These are phyloP conservation scores for Tolypocladium amazonense DNA, from an alignment of 2,329 filamentous ascomycete species.

Conservation along the genomic window DNA sequence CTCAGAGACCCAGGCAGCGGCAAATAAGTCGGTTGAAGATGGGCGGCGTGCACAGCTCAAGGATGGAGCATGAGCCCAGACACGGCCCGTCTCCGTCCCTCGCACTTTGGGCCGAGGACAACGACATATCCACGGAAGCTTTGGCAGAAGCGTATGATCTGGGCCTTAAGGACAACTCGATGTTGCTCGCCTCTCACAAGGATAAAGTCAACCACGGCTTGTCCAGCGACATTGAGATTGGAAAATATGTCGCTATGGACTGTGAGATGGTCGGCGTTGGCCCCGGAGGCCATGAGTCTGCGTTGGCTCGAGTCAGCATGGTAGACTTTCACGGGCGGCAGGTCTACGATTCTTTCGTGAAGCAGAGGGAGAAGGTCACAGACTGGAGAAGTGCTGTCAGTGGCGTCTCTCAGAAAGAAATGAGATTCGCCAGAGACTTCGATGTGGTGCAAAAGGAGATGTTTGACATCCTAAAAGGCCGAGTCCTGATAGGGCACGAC, in stretches of 20 bases:
- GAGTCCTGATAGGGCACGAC: constrained; percentile 76
- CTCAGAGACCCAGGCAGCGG: constrained; percentile 1
- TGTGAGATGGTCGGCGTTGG: constrained; percentile 97
- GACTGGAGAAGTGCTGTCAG: constrained; percentile 86
- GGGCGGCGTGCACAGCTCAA: constrained; percentile 46
- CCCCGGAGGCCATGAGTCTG: constrained; percentile 56
- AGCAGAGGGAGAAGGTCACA: constrained; percentile 65
- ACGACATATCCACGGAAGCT: constrained; percentile 49
- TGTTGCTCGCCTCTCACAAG: constrained; percentile 32
- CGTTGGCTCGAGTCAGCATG: constrained; percentile 75
- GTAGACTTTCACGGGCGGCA: constrained; percentile 92
- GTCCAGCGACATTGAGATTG: constrained; percentile 53
- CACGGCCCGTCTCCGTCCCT: constrained; percentile 40
- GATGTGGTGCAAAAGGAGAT: constrained; percentile 68
- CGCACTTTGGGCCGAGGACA: constrained; percentile 49
- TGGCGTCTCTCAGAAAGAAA: constrained; percentile 65
- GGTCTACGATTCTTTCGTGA: constrained; percentile 89
- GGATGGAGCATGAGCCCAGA: constrained; percentile 24
- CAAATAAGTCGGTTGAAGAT: constrained; percentile 24
- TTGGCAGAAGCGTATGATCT: constrained; percentile 52
- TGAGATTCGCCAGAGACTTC: constrained; percentile 60
- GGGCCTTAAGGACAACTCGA: constrained; percentile 36
- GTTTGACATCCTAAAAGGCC: constrained; percentile 54
- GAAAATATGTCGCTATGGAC: constrained; percentile 87
- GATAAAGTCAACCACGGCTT: constrained; percentile 54